A percentile compares a stretch with the other conserved stretches of the same genome.
Conservation (phyloP, 495 filamentous ascomycete genomes). For the Saxophila tyrrhenica region DNA sequence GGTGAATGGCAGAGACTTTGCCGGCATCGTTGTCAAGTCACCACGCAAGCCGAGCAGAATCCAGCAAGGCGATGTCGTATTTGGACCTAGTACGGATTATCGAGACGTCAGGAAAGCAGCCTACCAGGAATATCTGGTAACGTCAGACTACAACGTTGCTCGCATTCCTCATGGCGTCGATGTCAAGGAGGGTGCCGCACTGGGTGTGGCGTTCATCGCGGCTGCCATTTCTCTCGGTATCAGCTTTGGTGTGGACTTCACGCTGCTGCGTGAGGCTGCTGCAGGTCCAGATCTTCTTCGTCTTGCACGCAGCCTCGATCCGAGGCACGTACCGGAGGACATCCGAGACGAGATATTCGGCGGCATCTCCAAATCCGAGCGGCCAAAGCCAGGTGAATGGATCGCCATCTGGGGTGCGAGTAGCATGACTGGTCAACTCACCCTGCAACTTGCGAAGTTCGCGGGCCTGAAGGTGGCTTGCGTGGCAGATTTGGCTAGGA, state of each 20-base stretch:
- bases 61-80: conserved; percentile 43
- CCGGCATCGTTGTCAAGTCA: conserved; percentile 45
- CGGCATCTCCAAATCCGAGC: conserved; percentile 32
- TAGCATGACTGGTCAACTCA: conserved; percentile 48
- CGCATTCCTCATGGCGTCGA: conserved; percentile 39
- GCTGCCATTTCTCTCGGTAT: conserved; percentile 44
- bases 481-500: conserved; percentile 49
- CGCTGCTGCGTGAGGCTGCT: conserved; percentile 20
- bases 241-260: conserved; percentile 41
- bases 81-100: conserved; percentile 50
- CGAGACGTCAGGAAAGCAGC: conserved; percentile 56
- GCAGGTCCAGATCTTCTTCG: conserved; percentile 44
- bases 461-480: conserved; percentile 46
- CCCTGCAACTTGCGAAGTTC: conserved; percentile 50
- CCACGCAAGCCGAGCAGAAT: conserved; percentile 35
- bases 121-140: conserved; percentile 57
- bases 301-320: conserved; percentile 32
- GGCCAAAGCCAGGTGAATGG: conserved; percentile 46
- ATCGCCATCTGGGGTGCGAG: conserved; percentile 58
- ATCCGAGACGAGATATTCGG: conserved; percentile 44
- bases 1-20: conserved; percentile 54
- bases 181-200: conserved; percentile 42
- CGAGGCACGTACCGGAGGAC: conserved; percentile 38
- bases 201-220: conserved; percentile 56
- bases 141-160: conserved; percentile 51